Percentiles rank a stretch among this genome's conserved stretches.
phyloP scores from a whole-genome alignment of 176 grass and related monocot genomes.

The Oryza nivara region DNA sequence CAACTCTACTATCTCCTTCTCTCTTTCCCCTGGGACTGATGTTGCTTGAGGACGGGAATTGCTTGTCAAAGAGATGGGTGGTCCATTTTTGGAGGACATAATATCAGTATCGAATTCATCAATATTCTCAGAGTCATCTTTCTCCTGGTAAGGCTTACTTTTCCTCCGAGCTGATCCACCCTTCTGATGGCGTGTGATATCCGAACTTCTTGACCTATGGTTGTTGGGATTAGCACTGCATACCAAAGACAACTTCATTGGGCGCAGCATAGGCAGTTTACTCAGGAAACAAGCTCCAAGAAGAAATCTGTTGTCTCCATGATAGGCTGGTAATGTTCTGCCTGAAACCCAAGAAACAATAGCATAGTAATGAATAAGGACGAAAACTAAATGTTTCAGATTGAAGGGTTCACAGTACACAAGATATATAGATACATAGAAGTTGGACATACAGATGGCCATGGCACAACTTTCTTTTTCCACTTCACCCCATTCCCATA shows the following conservation, averaged over 20 bases:
- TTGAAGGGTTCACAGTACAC: too few species aligned
- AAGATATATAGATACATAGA: neutral
- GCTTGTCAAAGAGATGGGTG: constrained; percentile 52
- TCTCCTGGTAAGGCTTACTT: constrained; percentile 66
- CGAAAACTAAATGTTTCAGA: neutral
- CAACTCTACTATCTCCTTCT: constrained; percentile 76
- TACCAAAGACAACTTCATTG: constrained; percentile 46
- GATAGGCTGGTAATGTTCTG: constrained; percentile 46
- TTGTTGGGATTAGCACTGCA: constrained; percentile 58
- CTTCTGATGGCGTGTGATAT: constrained; percentile 37
- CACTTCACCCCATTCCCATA: neutral
- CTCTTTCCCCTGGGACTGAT: constrained; percentile 60
- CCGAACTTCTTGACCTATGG: constrained; percentile 45
- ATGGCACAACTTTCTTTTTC: neutral
- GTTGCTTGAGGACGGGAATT: constrained; percentile 55
- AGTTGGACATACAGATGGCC: neutral
- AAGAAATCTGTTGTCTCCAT: constrained; percentile 43
- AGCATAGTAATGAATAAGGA: constrained; percentile 21
- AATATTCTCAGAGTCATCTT: constrained; percentile 56
- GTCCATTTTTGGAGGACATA: constrained; percentile 70
- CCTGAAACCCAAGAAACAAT: constrained; percentile 41
- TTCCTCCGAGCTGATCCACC: constrained; percentile 43
- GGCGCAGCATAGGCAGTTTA: constrained; percentile 34
- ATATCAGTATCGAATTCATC: constrained; percentile 64
- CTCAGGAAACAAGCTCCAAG: constrained; percentile 45